Percentiles rank a stretch among this genome's conserved stretches.
These are phyloP conservation scores for Diaporthe sp. DNA, from an alignment of 2,329 filamentous ascomycete genomes.

Conservation along the genomic window DNA sequence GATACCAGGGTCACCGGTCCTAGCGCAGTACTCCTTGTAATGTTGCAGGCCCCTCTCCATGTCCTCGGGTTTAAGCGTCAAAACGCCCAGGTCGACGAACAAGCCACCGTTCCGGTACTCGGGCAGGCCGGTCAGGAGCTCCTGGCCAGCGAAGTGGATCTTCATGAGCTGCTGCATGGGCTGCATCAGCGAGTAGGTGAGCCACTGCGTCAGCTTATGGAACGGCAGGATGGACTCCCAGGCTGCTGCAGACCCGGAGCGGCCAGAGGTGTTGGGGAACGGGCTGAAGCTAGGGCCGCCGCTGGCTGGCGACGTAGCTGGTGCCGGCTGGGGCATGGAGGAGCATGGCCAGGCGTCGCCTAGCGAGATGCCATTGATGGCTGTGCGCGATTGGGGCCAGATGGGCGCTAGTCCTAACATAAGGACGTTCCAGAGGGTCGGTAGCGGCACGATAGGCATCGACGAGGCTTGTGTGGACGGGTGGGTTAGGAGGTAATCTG, in stretches of 20 bases:
- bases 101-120: slow-evolving; percentile 80
- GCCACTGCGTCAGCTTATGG: slow-evolving; percentile 77
- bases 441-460: slow-evolving; percentile 85
- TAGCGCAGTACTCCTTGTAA: slow-evolving; percentile 73
- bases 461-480: slow-evolving; percentile 90
- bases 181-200: slow-evolving; percentile 78
- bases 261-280: slow-evolving; percentile 52
- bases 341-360: slow-evolving; percentile 96
- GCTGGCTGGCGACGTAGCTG: slow-evolving; percentile 51
- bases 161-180: slow-evolving; percentile 65
- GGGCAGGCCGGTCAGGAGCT: slow-evolving; percentile 73
- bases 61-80: slow-evolving; percentile 60
- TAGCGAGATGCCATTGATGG: slow-evolving; percentile 86
- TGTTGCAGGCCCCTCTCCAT: slow-evolving; percentile 54
- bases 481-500: slow-evolving; percentile 93
- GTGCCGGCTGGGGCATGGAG: slow-evolving; percentile 72
- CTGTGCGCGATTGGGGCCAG: slow-evolving; percentile 88
- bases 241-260: slow-evolving; percentile 58
- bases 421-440: slow-evolving; percentile 89
- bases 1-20: slow-evolving; percentile 72
- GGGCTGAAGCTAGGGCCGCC: slow-evolving; percentile 63
- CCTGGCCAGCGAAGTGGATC: slow-evolving; percentile 60
- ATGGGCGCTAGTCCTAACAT: slow-evolving; percentile 89
- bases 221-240: slow-evolving; percentile 80
- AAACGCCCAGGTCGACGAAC: slow-evolving; percentile 68